Conservation (phyloP, 2,329 filamentous ascomycete species). For the Beauveria sp. region DNA sequence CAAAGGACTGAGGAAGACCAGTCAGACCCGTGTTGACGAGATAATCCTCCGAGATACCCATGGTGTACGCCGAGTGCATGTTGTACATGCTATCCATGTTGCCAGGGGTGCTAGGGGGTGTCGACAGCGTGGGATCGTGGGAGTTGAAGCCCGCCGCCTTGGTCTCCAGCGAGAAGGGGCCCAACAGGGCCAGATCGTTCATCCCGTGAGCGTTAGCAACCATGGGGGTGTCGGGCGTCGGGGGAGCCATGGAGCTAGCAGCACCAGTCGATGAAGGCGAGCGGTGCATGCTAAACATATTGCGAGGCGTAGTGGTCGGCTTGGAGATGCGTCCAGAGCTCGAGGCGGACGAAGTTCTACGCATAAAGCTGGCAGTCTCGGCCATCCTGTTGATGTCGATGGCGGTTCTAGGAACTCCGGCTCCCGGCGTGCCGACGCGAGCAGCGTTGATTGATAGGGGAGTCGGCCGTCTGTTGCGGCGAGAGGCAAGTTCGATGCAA, state of each 20-base stretch:
- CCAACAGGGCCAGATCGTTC: conserved; percentile 33
- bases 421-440: conserved; percentile 31
- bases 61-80: conserved; percentile 31
- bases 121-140: conserved; percentile 40
- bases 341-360: conserved; percentile 45
- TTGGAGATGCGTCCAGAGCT: conserved; percentile 31
- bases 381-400: conserved; percentile 37
- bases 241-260: conserved; percentile 36
- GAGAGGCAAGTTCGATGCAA: conserved; percentile 45
- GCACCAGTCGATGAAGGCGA: conserved; percentile 33
- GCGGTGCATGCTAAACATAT: conserved; percentile 34
- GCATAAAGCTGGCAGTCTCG: conserved; percentile 41
- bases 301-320: conserved; percentile 23
- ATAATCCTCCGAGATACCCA: conserved; percentile 37
- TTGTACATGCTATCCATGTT: conserved; percentile 34
- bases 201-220: conserved; percentile 28
- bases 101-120: conserved; percentile 46
- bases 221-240: conserved; percentile 42
- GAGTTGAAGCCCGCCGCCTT: conserved; percentile 24
- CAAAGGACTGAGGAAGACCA: conserved; percentile 39
- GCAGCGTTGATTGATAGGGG: conserved; percentile 39
- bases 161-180: conserved; percentile 22
- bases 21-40: conserved; percentile 40
- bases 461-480: conserved; percentile 38
- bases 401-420: conserved; percentile 36